phyloP scores from a whole-genome alignment of 306 rosid genomes.

The Prunus kanzakura region DNA sequence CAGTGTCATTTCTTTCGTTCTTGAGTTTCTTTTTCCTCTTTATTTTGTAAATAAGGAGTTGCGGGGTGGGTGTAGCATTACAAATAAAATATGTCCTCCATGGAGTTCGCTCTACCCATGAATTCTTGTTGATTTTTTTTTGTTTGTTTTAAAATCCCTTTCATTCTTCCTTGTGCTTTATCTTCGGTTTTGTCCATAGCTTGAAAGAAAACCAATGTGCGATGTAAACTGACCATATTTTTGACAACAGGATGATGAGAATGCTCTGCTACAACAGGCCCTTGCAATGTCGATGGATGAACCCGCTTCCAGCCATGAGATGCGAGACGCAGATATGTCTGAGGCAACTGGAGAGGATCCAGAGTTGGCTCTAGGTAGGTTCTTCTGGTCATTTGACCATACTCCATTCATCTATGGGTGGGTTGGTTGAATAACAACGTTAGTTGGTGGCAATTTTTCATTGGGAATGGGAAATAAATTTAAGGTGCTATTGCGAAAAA shows the following conservation, averaged over 20 bases:
- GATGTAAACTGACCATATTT: neutral
- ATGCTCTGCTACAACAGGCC: slow-evolving; percentile 91
- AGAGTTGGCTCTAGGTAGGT: slow-evolving; percentile 87
- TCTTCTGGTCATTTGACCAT: neutral
- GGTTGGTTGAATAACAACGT: neutral
- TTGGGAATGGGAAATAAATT: neutral
- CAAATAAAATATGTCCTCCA: neutral
- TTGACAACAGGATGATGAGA: slow-evolving; percentile 60
- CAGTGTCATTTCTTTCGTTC: slow-evolving; percentile 2
- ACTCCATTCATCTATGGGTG: neutral
- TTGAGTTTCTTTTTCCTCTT: neutral
- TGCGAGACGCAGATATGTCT: slow-evolving; percentile 83
- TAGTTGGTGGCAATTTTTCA: neutral
- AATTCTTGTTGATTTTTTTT: neutral
- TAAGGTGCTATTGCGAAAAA: neutral
- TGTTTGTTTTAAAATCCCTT: neutral
- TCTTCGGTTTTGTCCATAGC: neutral
- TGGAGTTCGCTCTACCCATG: neutral
- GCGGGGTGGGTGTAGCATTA: neutral
- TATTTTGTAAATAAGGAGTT: neutral
- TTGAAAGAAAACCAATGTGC: neutral
- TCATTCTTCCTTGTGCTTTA: neutral
- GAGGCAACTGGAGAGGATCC: slow-evolving; percentile 76
- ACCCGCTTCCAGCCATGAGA: slow-evolving; percentile 57
- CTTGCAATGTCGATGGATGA: slow-evolving; percentile 99